Conservation (phyloP, 345 rosid species). For the Eucalyptus tenuipes region DNA sequence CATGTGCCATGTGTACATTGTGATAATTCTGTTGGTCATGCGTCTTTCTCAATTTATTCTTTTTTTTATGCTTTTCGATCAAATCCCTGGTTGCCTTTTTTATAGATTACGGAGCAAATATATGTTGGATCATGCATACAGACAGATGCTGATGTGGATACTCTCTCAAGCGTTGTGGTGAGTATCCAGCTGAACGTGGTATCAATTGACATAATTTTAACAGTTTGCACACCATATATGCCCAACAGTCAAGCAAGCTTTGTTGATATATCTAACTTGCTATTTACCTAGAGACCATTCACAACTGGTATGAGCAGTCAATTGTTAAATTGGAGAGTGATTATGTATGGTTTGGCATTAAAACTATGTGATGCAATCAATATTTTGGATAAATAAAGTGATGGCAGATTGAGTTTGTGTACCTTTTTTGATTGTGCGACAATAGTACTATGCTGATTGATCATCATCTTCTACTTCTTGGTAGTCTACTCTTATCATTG, state of each 20-base stretch:
- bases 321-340: not conserved
- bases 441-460: not conserved
- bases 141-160: constrained; percentile 66
- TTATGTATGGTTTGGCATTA: not conserved
- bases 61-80: not conserved
- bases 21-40: not conserved
- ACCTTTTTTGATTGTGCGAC: not conserved
- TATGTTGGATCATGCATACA: constrained; percentile 86
- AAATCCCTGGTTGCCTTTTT: not conserved
- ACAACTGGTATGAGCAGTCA: not conserved
- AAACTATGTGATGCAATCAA: not conserved
- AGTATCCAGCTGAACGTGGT: constrained; percentile 7
- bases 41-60: not conserved
- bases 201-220: not conserved
- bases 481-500: not conserved
- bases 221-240: not conserved
- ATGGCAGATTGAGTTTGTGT: not conserved
- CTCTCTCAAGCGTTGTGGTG: constrained; percentile 39
- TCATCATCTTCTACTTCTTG: not conserved
- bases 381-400: not conserved
- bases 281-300: not conserved
- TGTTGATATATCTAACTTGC: not conserved
- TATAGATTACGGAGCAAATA: constrained; percentile 83
- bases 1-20: not conserved
- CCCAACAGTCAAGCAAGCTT: not conserved